Conservation (phyloP, 129 eudicot genomes). For the Tagetes erecta region DNA sequence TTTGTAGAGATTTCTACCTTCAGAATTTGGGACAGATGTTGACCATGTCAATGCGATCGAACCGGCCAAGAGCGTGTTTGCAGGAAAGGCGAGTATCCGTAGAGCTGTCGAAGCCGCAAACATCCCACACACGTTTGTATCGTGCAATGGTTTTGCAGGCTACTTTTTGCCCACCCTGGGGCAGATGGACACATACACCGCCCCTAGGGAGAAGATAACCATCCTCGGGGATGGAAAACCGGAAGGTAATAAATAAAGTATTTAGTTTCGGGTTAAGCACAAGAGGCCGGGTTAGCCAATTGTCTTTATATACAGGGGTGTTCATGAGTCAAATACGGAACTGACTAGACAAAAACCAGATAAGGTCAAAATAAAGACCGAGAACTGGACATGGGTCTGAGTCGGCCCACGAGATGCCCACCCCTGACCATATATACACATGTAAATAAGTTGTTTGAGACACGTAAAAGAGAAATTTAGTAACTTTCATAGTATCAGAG, state of each 20-base stretch:
- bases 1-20: constrained; percentile 56
- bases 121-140: constrained; percentile 50
- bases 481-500: too few relatives aligned
- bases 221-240: constrained; percentile 49
- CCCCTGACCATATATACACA: too few relatives aligned
- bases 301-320: too few relatives aligned
- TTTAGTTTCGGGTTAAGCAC: too few relatives aligned
- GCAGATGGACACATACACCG: constrained; percentile 32
- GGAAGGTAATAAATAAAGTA: constrained; percentile 30
- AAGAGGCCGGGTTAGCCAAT: too few relatives aligned
- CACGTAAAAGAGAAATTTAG: too few relatives aligned
- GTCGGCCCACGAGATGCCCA: too few relatives aligned
- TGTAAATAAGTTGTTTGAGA: too few relatives aligned
- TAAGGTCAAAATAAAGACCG: too few relatives aligned
- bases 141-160: constrained; percentile 44
- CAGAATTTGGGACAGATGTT: constrained; percentile 53
- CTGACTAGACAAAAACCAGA: too few relatives aligned
- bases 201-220: constrained; percentile 45
- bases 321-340: too few relatives aligned
- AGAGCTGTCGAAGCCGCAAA: constrained; percentile 48
- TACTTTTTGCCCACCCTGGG: constrained; percentile 43
- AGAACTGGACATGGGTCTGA: too few relatives aligned
- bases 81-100: constrained; percentile 41
- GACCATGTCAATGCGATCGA: constrained; percentile 52
- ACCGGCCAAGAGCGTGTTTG: constrained; percentile 42